Evolutionary conservation across 345 rosid genomes (phyloP), one percentile per base, ranked within the genome.

Genomic region (Syzygium aqueum): DNA sequence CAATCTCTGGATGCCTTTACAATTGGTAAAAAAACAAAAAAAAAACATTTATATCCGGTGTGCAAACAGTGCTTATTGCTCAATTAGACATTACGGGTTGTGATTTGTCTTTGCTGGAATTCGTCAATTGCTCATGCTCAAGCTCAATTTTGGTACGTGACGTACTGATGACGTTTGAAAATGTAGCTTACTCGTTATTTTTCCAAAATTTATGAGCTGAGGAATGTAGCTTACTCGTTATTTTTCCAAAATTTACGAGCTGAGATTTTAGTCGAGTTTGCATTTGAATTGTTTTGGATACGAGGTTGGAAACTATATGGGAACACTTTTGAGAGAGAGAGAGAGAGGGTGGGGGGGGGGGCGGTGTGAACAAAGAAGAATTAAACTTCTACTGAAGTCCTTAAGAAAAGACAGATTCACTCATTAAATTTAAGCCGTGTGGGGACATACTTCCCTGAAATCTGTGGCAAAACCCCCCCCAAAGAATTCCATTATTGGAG

Each of bases 131-230:
- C 28, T 59, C 14, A n/a, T 1, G 1, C 28, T 59, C 14, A n/a
- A 19, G 13, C 9, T n/a, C 13, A 13, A n/a, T 12, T 61, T 6
- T 5, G 0, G 7, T 33, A 67, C 7, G 1, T 2, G 25, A 67
- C 5, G 12, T 33, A 1, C 37, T 0, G 14, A 22, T 7, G 2
- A 30, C 1, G 23, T 15, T 7, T 4, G 0, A 30, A 65, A 30
- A 16, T 33, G 5, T 15, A 33, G 25, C 37, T 17, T 1, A n/a
- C 28, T 0, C n/a, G 6, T 14, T n/a, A 3, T 61, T 28, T 61
- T 13, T n/a, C 17, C 8, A 0, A 61, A 0, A 0, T 61, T 61
- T n/a, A 27, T 12, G 0, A n/a, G n/a, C n/a, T n/a, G 28, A n/a
- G 2, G 2, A 30, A 16, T 33, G 5, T 15, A 33, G 25, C 37